Base-by-base conservation (phyloP, 257 asterid species). In the Anisodus acutangulus region DNA sequence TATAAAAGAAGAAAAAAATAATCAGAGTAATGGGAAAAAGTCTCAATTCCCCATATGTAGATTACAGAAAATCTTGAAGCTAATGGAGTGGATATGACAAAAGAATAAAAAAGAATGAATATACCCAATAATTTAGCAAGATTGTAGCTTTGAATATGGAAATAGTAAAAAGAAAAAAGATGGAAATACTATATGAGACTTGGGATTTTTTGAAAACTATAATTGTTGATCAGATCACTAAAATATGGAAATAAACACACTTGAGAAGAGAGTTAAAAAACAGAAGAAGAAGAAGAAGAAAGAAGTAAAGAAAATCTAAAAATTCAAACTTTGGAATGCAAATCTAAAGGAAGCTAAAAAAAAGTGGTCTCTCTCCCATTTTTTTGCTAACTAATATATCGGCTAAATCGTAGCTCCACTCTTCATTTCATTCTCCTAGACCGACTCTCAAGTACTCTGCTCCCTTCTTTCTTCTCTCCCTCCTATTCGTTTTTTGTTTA, bases 331-430 rank as follows among this genome's bases (percentile, higher is more conserved):
- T 80, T 39, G 39, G 41, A 81, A 41, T 81, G 84, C 60, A 81
- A 81, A 81, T 81, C 84, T 63, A 81, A 81, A 81, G 84, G 60
- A 81, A 16, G 62, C 84, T 81, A 62, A 62, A 60, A 81, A 43
- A 45, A 0, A n/a, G n/a, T 9, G 84, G 78, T 63, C 59, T 60
- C 55, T 80, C 83, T 80, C 43, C 70, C 83, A 80, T 80, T 35
- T 80, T 69, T 81, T 19, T 22, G 11, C 78, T 19, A 63, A 12
- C 62, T n/a, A 81, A 41, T 12, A 26, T 60, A 0, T 81, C 16
- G 90, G 88, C 89, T 62, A 82, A 86, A 79, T 86, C 82, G 86
- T 81, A 85, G 90, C 83, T 84, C 89, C 76, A 82, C 87, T 81
- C 83, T 22, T 76, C 88, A 85, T 85, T 60, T 83, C 74, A 64